Conservation (phyloP, 208 protist species). For the Acanthamoeba castellanii region DNA sequence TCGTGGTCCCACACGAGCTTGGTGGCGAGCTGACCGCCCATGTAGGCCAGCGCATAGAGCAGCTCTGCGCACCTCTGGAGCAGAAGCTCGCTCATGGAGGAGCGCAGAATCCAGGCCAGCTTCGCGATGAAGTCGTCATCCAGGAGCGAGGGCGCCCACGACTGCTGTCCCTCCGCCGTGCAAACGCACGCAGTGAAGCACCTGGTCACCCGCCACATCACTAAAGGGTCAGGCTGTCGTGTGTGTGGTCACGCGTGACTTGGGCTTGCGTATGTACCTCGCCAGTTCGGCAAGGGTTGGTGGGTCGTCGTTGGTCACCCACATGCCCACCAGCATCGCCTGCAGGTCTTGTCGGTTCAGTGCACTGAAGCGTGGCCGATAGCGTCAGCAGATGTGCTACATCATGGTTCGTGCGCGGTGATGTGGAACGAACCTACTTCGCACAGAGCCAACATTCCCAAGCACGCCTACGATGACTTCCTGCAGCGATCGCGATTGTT, state of each 20-base stretch:
- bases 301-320: background rate
- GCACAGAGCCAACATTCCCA: slow-evolving; percentile 5
- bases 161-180: background rate
- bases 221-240: background rate
- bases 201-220: background rate
- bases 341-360: background rate
- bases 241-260: background rate
- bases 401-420: background rate
- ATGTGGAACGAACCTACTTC: background rate
- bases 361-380: background rate
- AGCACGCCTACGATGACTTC: slow-evolving; percentile 14
- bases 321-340: background rate
- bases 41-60: slow-evolving; percentile 17
- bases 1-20: slow-evolving; percentile 10
- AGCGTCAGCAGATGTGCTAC: background rate
- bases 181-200: slow-evolving; percentile 20
- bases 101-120: background rate
- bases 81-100: background rate
- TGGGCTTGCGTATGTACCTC: background rate
- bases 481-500: background rate
- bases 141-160: background rate
- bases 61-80: background rate
- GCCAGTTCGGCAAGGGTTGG: slow-evolving; percentile 5
- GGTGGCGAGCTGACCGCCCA: background rate
- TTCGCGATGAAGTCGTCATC: background rate